These are phyloP conservation scores for Arachis hypogaea DNA, from an alignment of 306 rosid genomes.

Conservation along the genomic window DNA sequence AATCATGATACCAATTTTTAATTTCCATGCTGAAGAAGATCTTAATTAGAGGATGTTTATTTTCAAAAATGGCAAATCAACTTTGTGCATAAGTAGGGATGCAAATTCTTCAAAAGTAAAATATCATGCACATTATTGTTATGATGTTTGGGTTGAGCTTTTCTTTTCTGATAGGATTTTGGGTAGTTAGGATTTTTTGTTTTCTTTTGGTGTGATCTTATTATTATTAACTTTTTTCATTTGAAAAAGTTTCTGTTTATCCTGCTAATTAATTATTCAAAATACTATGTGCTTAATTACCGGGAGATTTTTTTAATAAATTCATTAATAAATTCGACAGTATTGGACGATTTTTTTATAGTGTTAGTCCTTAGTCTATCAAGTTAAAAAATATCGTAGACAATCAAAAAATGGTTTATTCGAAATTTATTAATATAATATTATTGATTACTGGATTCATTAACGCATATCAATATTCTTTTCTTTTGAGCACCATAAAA, in stretches of 20 bases:
- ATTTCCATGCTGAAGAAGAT: not conserved
- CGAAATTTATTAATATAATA: constrained; percentile 1
- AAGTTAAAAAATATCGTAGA: not conserved
- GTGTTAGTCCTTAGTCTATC: too few species aligned
- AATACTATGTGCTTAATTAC: too few species aligned
- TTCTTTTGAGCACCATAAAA: constrained; percentile 15
- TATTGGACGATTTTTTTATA: too few species aligned
- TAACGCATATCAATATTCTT: constrained; percentile 5
- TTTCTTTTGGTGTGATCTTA: not conserved
- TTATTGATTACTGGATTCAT: constrained; percentile 13
- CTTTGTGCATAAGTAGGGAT: constrained; percentile 8
- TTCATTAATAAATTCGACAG: too few species aligned
- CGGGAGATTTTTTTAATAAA: too few species aligned
- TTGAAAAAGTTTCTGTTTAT: too few species aligned
- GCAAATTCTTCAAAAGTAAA: not conserved
- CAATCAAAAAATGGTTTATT: constrained; percentile 1
- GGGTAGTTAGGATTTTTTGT: not conserved
- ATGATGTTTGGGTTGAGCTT: not conserved
- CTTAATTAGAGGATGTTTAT: not conserved
- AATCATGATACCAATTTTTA: not conserved
- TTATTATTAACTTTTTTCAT: not conserved
- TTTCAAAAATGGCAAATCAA: constrained; percentile 25
- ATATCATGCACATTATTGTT: not conserved
- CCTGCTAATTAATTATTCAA: too few species aligned
- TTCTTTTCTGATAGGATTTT: not conserved